Conservation (phyloP, 768 basidiomycete genomes). For the Mycena rebaudengoi region DNA sequence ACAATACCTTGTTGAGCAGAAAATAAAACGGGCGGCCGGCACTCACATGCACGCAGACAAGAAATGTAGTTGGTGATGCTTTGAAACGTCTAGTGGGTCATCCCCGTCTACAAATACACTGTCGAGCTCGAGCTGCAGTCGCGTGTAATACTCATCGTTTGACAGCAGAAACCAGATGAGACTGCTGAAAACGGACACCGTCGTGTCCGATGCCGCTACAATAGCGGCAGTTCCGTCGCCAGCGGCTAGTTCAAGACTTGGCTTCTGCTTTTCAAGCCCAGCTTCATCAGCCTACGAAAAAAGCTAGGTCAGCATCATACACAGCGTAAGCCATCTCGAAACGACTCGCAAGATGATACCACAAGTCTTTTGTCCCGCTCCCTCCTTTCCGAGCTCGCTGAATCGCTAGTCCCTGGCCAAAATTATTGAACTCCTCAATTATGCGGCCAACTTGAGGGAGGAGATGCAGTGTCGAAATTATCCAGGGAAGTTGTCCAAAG, state of each 20-base stretch:
- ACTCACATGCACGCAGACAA: constrained; percentile 47
- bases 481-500: constrained; percentile 40
- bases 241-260: constrained; percentile 41
- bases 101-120: constrained; percentile 29
- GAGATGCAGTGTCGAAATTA: background rate
- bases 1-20: background rate
- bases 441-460: constrained; percentile 4
- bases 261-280: constrained; percentile 40
- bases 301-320: background rate
- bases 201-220: constrained; percentile 50
- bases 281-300: constrained; percentile 54
- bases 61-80: constrained; percentile 40
- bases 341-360: constrained; percentile 46
- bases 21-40: background rate
- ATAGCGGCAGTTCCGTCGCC: constrained; percentile 50
- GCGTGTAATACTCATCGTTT: constrained; percentile 39
- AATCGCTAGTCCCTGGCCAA: background rate
- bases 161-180: constrained; percentile 45
- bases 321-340: background rate
- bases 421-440: constrained; percentile 9
- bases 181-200: constrained; percentile 41
- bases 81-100: constrained; percentile 32
- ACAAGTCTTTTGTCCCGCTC: constrained; percentile 53
- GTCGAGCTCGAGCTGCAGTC: constrained; percentile 47
- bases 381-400: constrained; percentile 11